These are phyloP conservation scores for Citrullus amarus DNA, from an alignment of 306 rosid genomes.

Conservation along the genomic window DNA sequence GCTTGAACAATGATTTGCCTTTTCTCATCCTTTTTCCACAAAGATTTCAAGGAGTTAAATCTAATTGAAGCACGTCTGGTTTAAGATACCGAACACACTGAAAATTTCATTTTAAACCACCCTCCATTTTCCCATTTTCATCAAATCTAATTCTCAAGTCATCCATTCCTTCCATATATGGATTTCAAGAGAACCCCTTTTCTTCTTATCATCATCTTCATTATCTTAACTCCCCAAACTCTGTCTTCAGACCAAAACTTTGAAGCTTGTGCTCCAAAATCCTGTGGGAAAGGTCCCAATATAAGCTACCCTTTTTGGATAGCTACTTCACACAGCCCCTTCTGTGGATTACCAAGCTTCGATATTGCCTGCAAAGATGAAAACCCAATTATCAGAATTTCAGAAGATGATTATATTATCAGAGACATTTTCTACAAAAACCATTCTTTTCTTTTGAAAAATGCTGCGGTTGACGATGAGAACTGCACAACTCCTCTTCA, in stretches of 20 bases:
- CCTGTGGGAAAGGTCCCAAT: constrained; percentile 39
- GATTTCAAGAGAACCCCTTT: background rate
- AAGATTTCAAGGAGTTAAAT: background rate
- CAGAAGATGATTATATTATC: constrained; percentile 30
- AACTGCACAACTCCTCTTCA: constrained; percentile 40
- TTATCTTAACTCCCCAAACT: constrained; percentile 6
- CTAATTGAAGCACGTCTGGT: too few species aligned
- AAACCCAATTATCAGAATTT: constrained; percentile 35
- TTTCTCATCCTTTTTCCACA: constrained; percentile 20
- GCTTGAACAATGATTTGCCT: constrained; percentile 16
- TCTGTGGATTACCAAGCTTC: constrained; percentile 46
- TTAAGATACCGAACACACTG: too few species aligned
- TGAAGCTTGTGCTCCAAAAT: constrained; percentile 35
- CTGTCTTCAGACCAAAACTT: constrained; percentile 23
- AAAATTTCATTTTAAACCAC: background rate
- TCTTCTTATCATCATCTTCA: constrained; percentile 13
- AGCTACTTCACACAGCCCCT: constrained; percentile 24
- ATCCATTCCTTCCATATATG: background rate
- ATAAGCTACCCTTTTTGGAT: constrained; percentile 62
- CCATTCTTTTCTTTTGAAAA: constrained; percentile 26
- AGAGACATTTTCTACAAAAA: constrained; percentile 36
- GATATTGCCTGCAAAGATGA: constrained; percentile 27
- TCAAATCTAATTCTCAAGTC: background rate
- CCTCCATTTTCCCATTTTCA: background rate
- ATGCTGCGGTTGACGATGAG: constrained; percentile 15